Evolutionary conservation across 2,329 filamentous ascomycete genomes (phyloP).

Genomic region (Alternaria conjuncta): DNA sequence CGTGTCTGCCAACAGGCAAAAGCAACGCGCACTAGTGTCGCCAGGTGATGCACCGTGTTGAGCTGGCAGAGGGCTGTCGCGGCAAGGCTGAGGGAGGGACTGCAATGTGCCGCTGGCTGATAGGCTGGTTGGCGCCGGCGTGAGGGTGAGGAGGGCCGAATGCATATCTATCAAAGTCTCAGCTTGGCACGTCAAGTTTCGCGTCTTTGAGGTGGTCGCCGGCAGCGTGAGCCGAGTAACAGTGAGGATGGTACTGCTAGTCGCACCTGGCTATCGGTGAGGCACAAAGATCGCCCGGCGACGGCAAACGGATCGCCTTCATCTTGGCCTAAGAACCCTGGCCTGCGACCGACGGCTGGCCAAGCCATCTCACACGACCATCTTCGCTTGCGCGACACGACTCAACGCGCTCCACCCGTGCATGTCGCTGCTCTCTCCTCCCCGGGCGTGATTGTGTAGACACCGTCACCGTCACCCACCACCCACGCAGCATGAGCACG

Average conservation of each 20-base stretch:
- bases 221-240: background rate
- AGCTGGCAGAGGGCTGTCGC: constrained; percentile 9
- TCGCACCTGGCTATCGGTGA: background rate
- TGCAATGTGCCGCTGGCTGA: constrained; percentile 24
- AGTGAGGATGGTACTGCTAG: background rate
- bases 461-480: constrained; percentile 19
- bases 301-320: constrained; percentile 15
- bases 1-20: background rate
- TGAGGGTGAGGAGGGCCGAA: constrained; percentile 14
- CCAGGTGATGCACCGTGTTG: constrained; percentile 8
- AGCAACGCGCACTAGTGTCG: background rate
- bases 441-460: constrained; percentile 31
- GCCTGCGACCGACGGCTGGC: constrained; percentile 10
- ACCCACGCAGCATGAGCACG: constrained; percentile 37
- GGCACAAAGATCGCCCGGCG: constrained; percentile 9
- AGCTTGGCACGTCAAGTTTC: constrained; percentile 7
- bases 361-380: constrained; percentile 32
- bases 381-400: constrained; percentile 27
- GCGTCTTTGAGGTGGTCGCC: background rate
- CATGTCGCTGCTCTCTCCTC: constrained; percentile 36
- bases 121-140: constrained; percentile 16
- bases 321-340: constrained; percentile 16
- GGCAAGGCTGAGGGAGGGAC: constrained; percentile 12
- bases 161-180: constrained; percentile 5
- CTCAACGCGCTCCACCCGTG: constrained; percentile 32